Conservation (phyloP, 495 filamentous ascomycete species). For the Podospora didyma region DNA sequence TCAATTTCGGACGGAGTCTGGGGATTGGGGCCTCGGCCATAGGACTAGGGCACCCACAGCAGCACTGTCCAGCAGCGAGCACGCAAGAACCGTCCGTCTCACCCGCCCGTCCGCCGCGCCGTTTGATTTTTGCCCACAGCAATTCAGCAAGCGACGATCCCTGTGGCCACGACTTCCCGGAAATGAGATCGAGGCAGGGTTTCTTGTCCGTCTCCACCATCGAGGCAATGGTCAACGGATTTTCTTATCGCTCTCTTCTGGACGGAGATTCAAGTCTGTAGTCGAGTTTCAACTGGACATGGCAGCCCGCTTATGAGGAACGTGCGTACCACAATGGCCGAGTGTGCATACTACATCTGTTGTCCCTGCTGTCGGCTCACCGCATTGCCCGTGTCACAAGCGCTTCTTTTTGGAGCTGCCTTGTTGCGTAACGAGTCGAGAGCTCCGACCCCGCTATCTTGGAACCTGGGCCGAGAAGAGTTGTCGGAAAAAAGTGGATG, state of each 20-base stretch:
- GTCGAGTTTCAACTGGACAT: too few species aligned
- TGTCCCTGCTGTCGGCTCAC: too few species aligned
- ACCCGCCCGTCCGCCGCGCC: too few species aligned
- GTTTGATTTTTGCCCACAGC: not conserved
- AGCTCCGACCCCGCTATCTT: not conserved
- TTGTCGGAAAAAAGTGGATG: not conserved
- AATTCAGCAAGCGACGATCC: not conserved
- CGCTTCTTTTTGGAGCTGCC: too few species aligned
- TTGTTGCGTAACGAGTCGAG: not conserved
- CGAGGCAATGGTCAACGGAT: not conserved
- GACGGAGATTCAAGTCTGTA: not conserved
- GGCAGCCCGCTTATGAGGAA: too few species aligned
- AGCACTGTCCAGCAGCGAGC: too few species aligned
- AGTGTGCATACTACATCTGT: too few species aligned
- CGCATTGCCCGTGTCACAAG: not conserved
- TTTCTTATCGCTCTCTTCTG: not conserved
- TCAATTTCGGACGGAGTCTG: too few species aligned
- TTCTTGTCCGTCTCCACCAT: not conserved
- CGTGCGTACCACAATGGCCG: too few species aligned
- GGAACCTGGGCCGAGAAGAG: not conserved
- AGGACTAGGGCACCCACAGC: too few species aligned
- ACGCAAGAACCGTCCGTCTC: too few species aligned
- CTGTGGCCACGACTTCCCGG: not conserved
- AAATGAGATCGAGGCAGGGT: not conserved
- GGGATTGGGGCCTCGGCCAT: too few species aligned